phyloP scores from a whole-genome alignment of 768 basidiomycete genomes.

The Pulveroboletus sp. region DNA sequence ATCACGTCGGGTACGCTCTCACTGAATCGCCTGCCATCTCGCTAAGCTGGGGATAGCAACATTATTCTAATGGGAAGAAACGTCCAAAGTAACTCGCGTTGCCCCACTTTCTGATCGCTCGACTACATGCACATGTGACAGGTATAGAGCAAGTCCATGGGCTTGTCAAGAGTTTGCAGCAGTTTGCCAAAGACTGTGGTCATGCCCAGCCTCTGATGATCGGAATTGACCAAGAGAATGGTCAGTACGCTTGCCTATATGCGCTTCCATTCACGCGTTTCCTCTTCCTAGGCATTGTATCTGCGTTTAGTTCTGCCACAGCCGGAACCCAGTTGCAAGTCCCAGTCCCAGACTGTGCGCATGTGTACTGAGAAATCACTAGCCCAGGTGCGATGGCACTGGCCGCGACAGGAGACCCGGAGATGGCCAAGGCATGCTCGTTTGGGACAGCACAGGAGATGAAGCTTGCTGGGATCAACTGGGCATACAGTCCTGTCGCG shows the following conservation, averaged over 20 bases:
- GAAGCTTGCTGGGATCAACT: constrained; percentile 62
- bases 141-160: constrained; percentile 50
- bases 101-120: background rate
- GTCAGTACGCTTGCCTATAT: constrained; percentile 27
- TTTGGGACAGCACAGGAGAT: constrained; percentile 56
- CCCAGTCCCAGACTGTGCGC: background rate
- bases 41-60: constrained; percentile 31
- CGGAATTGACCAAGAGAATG: constrained; percentile 75
- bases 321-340: constrained; percentile 71
- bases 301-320: constrained; percentile 55
- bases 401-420: constrained; percentile 49
- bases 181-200: constrained; percentile 53
- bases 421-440: constrained; percentile 44
- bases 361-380: background rate
- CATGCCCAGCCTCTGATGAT: constrained; percentile 58
- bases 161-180: constrained; percentile 51
- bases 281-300: constrained; percentile 52
- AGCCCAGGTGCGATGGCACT: constrained; percentile 78
- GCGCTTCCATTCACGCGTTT: background rate
- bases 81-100: constrained; percentile 42
- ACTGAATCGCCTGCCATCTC: too few relatives aligned
- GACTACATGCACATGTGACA: constrained; percentile 19
- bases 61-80: constrained; percentile 73
- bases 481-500: constrained; percentile 69
- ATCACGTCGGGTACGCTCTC: constrained; percentile 50